Base-by-base conservation (phyloP, 768 basidiomycete genomes). In the Russula sp. region DNA sequence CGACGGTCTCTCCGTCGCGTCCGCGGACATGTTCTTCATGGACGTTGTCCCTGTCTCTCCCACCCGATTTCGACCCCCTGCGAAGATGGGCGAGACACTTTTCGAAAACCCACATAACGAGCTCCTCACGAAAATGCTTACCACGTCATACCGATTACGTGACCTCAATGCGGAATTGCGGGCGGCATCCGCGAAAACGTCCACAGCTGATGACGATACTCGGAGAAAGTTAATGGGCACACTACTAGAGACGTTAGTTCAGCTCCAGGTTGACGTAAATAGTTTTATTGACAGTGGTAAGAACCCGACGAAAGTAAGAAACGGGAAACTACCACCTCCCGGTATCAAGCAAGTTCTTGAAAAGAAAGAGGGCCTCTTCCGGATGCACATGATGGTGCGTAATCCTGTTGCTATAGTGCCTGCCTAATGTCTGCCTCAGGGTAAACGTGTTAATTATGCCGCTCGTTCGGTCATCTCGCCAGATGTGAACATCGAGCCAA, bases 381-480 rank as follows among this genome's bases (percentile, higher is more conserved):
- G 97, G 60, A 97, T 95, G 75, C 86, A 99, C 70, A 98, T 99
- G 97, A 99, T 99, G 97, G 95, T 93, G 60, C 59, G 81, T 42
- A 34, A 39, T 73, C 29, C 9, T 53, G 57, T 54, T 34, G 58
- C 7, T 34, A 34, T 51, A 25, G 58, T 55, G 38, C 51, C 49
- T 59, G 35, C 47, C 60, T 48, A 49, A 56, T 50, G 41, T 35
- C 46, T 53, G 47, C 57, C 53, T 35, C 60, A 98, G 95, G 97
- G 97, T 10, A 99, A 99, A 79, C 94, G 97, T 70, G 97, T 99
- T 64, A 98, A 99, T 74, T 97, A 96, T 72, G 95, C 97, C 45
- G 97, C 97, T 22, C 94, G 97, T 65, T 99, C 97, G n/a, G 97
- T 99, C 70, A 99, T 99, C 67, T 99, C 97, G 18, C 97, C 97